phyloP scores from a whole-genome alignment of 2,329 filamentous ascomycete species.

The Aspergillus caelatus region DNA sequence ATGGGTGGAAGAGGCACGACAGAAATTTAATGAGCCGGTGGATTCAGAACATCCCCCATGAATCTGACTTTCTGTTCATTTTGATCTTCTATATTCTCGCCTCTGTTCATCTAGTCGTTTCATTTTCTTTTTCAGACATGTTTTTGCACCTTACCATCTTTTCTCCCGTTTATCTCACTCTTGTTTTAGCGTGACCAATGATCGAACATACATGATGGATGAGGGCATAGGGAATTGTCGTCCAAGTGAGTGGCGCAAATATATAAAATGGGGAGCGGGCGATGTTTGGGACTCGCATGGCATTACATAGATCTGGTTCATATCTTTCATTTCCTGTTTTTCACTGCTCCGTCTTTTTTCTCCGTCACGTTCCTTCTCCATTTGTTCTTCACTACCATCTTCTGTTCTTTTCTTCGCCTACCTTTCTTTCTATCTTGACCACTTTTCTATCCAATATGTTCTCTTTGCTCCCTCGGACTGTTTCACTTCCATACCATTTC shows the following conservation, averaged over 20 bases:
- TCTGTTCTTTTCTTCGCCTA: conserved; percentile 17
- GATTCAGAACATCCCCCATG: conserved; percentile 41
- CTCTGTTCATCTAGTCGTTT: conserved; percentile 19
- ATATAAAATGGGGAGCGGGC: conserved; percentile 42
- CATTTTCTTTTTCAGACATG: conserved; percentile 18
- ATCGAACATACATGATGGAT: conserved; percentile 46
- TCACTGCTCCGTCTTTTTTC: conserved; percentile 24
- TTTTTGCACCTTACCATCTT: conserved; percentile 7
- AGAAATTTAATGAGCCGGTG: conserved; percentile 52
- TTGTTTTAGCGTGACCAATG: conserved; percentile 46
- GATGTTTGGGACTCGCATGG: conserved; percentile 43
- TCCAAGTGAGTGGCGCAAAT: conserved; percentile 41
- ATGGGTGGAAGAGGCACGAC: conserved; percentile 68
- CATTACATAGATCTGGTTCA: conserved; percentile 44
- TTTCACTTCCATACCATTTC: conserved; percentile 24
- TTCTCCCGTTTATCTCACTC: conserved; percentile 30
- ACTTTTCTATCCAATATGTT: conserved; percentile 8
- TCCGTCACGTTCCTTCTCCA: conserved; percentile 22
- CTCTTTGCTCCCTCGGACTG: conserved; percentile 7
- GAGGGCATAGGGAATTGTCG: conserved; percentile 38
- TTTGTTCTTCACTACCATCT: conserved; percentile 3
- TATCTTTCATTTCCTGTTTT: conserved; percentile 29
- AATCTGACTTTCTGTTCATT: conserved; percentile 20
- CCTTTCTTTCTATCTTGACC: conserved; percentile 22
- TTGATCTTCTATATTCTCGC: conserved; percentile 5